Conservation (phyloP, 2,329 filamentous ascomycete species). For the Sarocladium kiliense region DNA sequence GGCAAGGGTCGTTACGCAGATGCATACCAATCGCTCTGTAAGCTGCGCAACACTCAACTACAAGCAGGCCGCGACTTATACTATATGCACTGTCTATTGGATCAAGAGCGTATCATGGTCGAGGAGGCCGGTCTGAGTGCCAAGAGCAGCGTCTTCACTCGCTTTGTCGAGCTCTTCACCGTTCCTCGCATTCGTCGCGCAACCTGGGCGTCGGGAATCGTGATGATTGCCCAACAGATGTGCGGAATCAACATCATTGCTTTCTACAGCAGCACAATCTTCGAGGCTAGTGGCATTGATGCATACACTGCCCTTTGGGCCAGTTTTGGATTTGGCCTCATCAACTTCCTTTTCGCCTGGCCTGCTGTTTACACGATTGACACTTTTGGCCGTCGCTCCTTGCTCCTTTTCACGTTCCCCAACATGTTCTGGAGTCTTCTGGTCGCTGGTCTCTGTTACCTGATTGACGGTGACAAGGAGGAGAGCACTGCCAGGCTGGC, state of each 20-base stretch:
- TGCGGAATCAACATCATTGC: slow-evolving; percentile 34
- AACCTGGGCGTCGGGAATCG: slow-evolving; percentile 25
- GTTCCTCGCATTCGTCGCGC: slow-evolving; percentile 41
- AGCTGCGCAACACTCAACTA: slow-evolving; percentile 51
- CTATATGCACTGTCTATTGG: slow-evolving; percentile 45
- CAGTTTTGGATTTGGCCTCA: slow-evolving; percentile 40
- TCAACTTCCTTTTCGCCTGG: slow-evolving; percentile 48
- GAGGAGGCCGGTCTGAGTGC: slow-evolving; percentile 12
- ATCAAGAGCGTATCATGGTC: slow-evolving; percentile 27
- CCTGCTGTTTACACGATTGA: slow-evolving; percentile 52
- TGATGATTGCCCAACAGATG: slow-evolving; percentile 27
- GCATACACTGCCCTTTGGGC: slow-evolving; percentile 35
- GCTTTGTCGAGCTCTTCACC: slow-evolving; percentile 42
- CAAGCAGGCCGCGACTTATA: slow-evolving; percentile 60
- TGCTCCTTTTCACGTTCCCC: slow-evolving; percentile 29
- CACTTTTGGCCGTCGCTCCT: slow-evolving; percentile 41
- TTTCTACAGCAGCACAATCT: slow-evolving; percentile 46
- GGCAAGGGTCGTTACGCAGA: slow-evolving; percentile 51
- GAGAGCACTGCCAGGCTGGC: slow-evolving; percentile 40
- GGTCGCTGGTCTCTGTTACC: slow-evolving; percentile 26
- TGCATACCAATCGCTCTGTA: slow-evolving; percentile 51
- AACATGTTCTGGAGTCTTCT: slow-evolving; percentile 22
- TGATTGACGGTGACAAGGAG: slow-evolving; percentile 23
- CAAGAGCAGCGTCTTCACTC: slow-evolving; percentile 23
- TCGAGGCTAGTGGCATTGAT: slow-evolving; percentile 32